A percentile compares a stretch with the other conserved stretches of the same genome.
Conservation (phyloP, 139 green algal species). For the Auxenochlorella pyrenoidosa region DNA sequence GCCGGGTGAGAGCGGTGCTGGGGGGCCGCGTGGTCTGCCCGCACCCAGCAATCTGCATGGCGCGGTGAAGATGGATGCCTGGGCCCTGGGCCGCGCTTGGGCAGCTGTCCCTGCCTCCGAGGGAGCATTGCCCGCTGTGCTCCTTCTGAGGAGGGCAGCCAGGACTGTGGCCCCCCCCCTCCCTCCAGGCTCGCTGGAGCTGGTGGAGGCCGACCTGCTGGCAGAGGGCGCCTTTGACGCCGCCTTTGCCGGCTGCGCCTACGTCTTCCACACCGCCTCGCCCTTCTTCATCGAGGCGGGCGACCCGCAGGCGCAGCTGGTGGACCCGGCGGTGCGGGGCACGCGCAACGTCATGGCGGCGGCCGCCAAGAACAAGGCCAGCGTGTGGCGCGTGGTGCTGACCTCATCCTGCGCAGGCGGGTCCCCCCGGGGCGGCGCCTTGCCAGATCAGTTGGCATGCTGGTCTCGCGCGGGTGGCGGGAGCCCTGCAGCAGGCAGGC, state of each 20-base stretch:
- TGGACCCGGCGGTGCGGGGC: slow-evolving; percentile 66
- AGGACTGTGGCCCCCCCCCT: too few species aligned
- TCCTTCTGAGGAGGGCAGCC: too few species aligned
- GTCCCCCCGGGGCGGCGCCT: not conserved
- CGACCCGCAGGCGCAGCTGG: slow-evolving; percentile 59
- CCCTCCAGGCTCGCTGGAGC: slow-evolving; percentile 41
- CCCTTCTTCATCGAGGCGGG: slow-evolving; percentile 71
- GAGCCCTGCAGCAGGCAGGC: slow-evolving; percentile 57
- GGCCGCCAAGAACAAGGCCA: slow-evolving; percentile 55
- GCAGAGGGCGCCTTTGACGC: slow-evolving; percentile 49
- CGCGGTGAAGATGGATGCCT: not conserved
- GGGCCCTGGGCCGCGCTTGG: too few species aligned
- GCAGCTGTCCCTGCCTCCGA: too few species aligned
- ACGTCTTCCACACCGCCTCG: slow-evolving; percentile 83
- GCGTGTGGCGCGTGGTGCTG: slow-evolving; percentile 68
- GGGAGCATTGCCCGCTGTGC: too few species aligned
- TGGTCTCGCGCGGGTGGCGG: too few species aligned
- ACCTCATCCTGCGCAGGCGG: slow-evolving; percentile 60
- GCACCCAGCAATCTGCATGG: not conserved
- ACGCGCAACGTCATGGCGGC: slow-evolving; percentile 63
- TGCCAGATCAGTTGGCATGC: too few species aligned
- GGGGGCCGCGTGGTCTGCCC: not conserved
- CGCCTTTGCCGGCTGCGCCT: slow-evolving; percentile 50
- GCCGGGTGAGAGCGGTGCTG: slow-evolving; percentile 18
- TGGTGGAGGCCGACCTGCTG: slow-evolving; percentile 63